Evolutionary conservation across 2,329 filamentous ascomycete genomes (phyloP), one percentile per base, ranked within the genome.

Genomic region (Fusarium papillatum): DNA sequence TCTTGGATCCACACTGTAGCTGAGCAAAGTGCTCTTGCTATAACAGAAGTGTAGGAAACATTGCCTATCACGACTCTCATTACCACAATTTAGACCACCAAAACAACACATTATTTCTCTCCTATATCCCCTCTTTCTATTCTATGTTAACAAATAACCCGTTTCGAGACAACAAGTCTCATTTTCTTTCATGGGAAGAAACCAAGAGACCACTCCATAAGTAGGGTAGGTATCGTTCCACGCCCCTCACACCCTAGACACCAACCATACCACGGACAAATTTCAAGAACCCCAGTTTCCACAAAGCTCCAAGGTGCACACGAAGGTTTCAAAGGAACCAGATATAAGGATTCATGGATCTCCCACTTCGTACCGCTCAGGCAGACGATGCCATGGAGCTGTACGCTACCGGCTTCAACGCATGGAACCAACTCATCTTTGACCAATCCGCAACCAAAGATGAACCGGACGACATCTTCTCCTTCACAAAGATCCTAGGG

Each of bases 391-490:
- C 16, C 29, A 86, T 90, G 88, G 83, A 88, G 64, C 80, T 93
- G 7, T 89, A 88, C 78, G 89, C 87, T 50, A 76, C 88, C 4
- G 91, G 91, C 48, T 88, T 90, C 82, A 92, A 93, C 78, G 89
- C 90, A 66, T 92, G 89, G 89, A 81, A 83, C 67, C 90, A 92
- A 76, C 84, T 92, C 19, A 74, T 79, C 3, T 88, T 91, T 16
- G 71, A 69, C 17, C 22, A 36, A 50, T 10, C 59, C 13, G 7
- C 46, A 26, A 7, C 19, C 9, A 71, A 70, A 6, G 60, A 78
- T 2, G 86, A 90, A 48, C 85, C 86, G 6, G 81, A 85, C 7
- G 90, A 92, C 76, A 22, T 90, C 6, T 70, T 70, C 22, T 71
- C 77, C 2, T 91, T 92, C 71, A 82, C 81, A 53, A 83, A 83